Conservation (phyloP, 306 rosid species). For the Vicia faba region DNA sequence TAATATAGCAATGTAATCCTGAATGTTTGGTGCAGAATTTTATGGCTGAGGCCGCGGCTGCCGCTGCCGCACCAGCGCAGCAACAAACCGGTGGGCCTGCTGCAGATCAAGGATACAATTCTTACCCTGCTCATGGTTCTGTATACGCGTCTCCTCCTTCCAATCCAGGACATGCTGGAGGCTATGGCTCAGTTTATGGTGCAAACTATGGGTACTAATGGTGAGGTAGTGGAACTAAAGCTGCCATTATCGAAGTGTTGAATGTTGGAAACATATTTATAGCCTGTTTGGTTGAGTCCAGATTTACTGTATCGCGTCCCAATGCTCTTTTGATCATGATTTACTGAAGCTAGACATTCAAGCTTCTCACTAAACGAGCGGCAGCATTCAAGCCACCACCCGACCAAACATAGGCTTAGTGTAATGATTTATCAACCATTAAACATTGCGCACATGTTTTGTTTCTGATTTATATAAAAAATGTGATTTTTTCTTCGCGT, state of each 20-base stretch:
- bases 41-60: slow-evolving; percentile 79
- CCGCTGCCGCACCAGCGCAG: slow-evolving; percentile 47
- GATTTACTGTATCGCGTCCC: no score
- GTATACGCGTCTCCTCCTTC: slow-evolving; percentile 84
- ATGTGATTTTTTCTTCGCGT: slow-evolving; percentile 19
- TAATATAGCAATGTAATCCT: slow-evolving; percentile 28
- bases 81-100: slow-evolving; percentile 56
- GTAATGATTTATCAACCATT: slow-evolving; percentile 34
- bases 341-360: no score
- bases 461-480: slow-evolving; percentile 9
- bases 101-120: slow-evolving; percentile 76
- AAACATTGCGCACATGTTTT: slow-evolving; percentile 13
- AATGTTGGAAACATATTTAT: slow-evolving; percentile 19
- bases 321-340: no score
- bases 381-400: no score
- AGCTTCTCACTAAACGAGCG: no score
- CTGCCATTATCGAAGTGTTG: slow-evolving; percentile 31
- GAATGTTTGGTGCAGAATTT: slow-evolving; percentile 69
- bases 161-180: slow-evolving; percentile 67
- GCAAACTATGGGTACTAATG: slow-evolving; percentile 80
- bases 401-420: neutral
- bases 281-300: no score
- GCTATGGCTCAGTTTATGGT: slow-evolving; percentile 80
- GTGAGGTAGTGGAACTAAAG: slow-evolving; percentile 9
- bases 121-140: slow-evolving; percentile 71